Conservation (phyloP, 371 early-diverging fungal species). For the Apophysomyces sp. region DNA sequence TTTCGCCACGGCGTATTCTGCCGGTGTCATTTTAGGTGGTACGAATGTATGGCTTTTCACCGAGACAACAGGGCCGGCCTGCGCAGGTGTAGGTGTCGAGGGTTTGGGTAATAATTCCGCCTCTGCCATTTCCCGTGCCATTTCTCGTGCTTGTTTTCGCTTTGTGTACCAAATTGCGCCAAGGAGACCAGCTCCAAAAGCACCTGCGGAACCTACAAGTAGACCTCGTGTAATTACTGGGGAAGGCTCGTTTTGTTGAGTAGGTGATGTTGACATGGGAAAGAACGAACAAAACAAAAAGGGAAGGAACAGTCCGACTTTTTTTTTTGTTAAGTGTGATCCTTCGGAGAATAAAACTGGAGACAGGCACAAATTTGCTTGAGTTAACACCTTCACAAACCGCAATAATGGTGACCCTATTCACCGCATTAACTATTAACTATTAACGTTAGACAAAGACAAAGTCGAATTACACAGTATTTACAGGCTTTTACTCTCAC, state of each 20-base stretch:
- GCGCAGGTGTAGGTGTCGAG: conserved; percentile 1
- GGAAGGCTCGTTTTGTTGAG: conserved; percentile 4
- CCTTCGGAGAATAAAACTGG: too few relatives aligned
- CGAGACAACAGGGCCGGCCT: background rate
- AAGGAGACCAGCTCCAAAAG: conserved; percentile 43
- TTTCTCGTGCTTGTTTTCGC: conserved; percentile 37
- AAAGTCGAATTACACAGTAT: too few relatives aligned
- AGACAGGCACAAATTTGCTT: too few relatives aligned
- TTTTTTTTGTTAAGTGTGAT: background rate
- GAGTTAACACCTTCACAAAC: too few relatives aligned
- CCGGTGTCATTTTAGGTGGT: conserved; percentile 45
- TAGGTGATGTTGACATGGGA: background rate
- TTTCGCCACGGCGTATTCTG: conserved; percentile 39
- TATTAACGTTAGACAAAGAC: too few relatives aligned
- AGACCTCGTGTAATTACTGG: conserved; percentile 11
- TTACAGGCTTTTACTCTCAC: too few relatives aligned
- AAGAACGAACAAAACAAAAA: background rate
- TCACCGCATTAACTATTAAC: too few relatives aligned
- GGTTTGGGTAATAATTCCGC: conserved; percentile 11
- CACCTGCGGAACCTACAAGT: conserved; percentile 34
- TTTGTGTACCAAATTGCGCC: conserved; percentile 51
- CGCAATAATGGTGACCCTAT: too few relatives aligned
- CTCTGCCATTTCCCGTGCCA: conserved; percentile 12
- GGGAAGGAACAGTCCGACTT: background rate
- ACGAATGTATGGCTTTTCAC: background rate